Evolutionary conservation across 257 asterid species (phyloP), one percentile per base, ranked within the genome.

Genomic region (Capsicum rhomboideum): DNA sequence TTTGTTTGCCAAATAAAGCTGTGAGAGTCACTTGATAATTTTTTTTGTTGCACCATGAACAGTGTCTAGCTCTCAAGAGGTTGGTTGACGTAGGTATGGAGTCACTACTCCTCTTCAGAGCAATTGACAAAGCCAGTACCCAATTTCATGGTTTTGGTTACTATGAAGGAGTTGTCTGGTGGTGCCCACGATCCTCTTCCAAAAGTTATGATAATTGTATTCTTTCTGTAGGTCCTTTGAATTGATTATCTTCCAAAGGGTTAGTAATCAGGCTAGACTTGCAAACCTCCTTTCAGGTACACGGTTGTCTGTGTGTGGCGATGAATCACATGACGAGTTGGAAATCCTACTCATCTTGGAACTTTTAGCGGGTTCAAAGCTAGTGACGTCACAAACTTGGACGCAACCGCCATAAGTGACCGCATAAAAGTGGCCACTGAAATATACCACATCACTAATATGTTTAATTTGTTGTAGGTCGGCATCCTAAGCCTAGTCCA

Each of bases 31-130:
- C 71, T 78, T 67, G 34, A 84, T 88, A 31, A 31, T 31, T 1
- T 31, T 31, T 31, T 31, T 31, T 31, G 37, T 31, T 31, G 37
- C 37, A 31, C 37, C 37, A 31, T 31, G 37, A 31, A 31, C 37
- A 31, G 42, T 31, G 23, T 79, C 54, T 10, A 50, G 11, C 2
- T 50, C 97, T 96, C 83, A 94, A 94, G 84, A 89, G 99, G 82
- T 82, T 94, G 94, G 88, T 96, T 84, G 98, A 96, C 81, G 84
- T 94, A 44, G 94, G 98, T 86, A 92, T 96, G 98, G 98, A 88
- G 94, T 96, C 63, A 96, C 94, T 88, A 88, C 96, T 84, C 98
- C 98, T 78, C 82, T 94, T 92, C 99, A 0, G 98, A 94, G 89
- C 97, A 94, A 91, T 75, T 93, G 85, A 92, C 98, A 53, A 96